phyloP scores from a whole-genome alignment of 371 early-diverging fungal genomes.

The Lichtheimia corymbifera region DNA sequence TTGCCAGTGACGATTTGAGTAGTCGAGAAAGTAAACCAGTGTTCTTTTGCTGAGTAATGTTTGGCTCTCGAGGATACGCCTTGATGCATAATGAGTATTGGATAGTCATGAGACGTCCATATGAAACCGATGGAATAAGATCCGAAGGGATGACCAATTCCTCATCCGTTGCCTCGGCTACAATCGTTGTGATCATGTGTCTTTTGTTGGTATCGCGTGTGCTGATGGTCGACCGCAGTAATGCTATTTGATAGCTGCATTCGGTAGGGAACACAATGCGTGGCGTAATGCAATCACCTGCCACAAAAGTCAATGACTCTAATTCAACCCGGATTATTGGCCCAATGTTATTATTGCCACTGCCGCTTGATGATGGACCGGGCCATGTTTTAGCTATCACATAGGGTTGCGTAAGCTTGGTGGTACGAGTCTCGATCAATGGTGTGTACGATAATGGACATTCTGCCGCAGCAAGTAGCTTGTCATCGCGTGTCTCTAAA shows the following conservation, averaged over 20 bases:
- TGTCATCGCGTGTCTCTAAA: conserved; percentile 17
- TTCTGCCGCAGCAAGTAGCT: background rate
- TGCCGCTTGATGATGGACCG: too few species aligned
- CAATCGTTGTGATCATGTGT: background rate
- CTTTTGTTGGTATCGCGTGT: too few species aligned
- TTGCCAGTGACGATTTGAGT: background rate
- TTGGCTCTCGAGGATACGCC: background rate
- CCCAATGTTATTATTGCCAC: too few species aligned
- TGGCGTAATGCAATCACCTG: conserved; percentile 24
- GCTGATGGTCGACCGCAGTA: background rate
- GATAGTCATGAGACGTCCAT: background rate
- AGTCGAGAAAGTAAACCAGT: too few species aligned
- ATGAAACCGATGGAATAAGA: background rate
- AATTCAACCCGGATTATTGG: conserved; percentile 6
- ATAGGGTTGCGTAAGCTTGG: conserved; percentile 12
- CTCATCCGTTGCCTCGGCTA: background rate
- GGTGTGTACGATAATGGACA: conserved; percentile 25
- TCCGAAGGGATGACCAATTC: background rate
- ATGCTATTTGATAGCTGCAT: background rate
- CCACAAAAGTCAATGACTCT: conserved; percentile 27
- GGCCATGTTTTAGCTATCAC: too few species aligned
- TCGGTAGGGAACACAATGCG: too few species aligned
- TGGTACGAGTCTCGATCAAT: conserved; percentile 32
- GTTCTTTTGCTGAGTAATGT: too few species aligned
- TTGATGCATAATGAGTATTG: background rate